Conservation (phyloP, 768 basidiomycete genomes). For the Panaeolus papilionaceus region DNA sequence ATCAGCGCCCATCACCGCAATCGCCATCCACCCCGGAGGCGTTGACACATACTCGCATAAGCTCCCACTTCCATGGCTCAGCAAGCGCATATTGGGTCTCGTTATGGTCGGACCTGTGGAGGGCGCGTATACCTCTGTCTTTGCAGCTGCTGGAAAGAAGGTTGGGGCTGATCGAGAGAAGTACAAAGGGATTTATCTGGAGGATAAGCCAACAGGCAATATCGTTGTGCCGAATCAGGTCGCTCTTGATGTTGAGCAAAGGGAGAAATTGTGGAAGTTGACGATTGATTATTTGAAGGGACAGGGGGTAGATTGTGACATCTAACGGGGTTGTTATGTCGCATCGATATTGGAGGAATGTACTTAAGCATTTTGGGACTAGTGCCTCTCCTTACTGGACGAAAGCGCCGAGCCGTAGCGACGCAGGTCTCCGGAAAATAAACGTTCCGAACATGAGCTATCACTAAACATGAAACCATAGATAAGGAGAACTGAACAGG, state of each 20-base stretch:
- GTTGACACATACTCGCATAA: constrained; percentile 31
- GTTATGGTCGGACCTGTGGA: constrained; percentile 21
- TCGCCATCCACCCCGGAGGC: constrained; percentile 28
- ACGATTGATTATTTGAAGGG: constrained; percentile 18
- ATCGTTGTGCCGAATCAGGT: constrained; percentile 13
- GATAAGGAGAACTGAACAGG: too few relatives aligned
- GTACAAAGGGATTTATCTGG: constrained; percentile 29
- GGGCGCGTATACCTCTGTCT: constrained; percentile 30
- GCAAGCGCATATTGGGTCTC: constrained; percentile 19
- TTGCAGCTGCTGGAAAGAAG: constrained; percentile 30
- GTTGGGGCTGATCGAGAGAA: constrained; percentile 23
- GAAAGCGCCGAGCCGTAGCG: too few relatives aligned
- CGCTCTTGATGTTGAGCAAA: constrained; percentile 16
- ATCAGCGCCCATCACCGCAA: constrained; percentile 19
- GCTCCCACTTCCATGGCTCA: constrained; percentile 19
- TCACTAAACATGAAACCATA: too few relatives aligned
- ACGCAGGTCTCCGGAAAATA: too few relatives aligned
- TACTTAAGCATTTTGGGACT: too few relatives aligned
- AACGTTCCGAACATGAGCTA: too few relatives aligned
- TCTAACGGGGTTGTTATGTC: background rate
- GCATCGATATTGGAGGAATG: too few relatives aligned
- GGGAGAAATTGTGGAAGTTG: constrained; percentile 18
- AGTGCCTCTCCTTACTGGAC: too few relatives aligned
- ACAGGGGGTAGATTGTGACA: constrained; percentile 12
- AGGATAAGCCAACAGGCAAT: constrained; percentile 20